Evolutionary conservation across 2,329 filamentous ascomycete species (phyloP), one percentile per base, ranked within the genome.

Genomic region (Bertia moriformis): DNA sequence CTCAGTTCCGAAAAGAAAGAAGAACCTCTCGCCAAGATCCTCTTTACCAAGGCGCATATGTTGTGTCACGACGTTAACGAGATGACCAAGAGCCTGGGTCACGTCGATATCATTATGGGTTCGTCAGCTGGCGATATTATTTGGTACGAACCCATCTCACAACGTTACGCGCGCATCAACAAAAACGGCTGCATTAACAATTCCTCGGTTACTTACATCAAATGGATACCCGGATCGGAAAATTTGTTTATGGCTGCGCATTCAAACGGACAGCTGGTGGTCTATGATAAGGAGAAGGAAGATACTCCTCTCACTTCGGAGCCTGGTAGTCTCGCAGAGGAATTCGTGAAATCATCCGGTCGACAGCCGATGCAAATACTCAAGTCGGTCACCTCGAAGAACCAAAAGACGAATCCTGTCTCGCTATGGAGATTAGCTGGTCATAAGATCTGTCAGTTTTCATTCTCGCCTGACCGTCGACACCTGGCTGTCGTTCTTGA

Each of bases 261-360:
- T 55, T 83, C 86, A 67, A 88, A 98, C 51, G 91, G 91, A 1
- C 81, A 82, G 2, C 59, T 98, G 35, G 73, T 98, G 2, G 86
- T 96, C 1, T 98, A 96, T 49, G 91, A 98, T 59, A 98, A 96
- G 60, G 88, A 95, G 53, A 94, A 91, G 55, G 88, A 95, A 46
- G 88, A 95, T 54, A 78, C 79, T 1, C 67, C 77, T 1, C 91
- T 94, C 50, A 67, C 74, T 3, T 70, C 82, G 0, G 86, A 93
- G 53, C 12, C 15, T 12, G 12, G 7, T 13, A n/a, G n/a, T 29
- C 24, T 10, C 10, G 10, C 20, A 59, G 61, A 38, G 49, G 52
- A 18, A 44, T 52, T 18, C 59, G 63, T 40, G 50, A 50, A 15
- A 42, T 39, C 3, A 41, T 47, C 39, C 54, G 52, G 38, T 57